Conservation (phyloP, 2,329 filamentous ascomycete species). For the Beauveria sp. region DNA sequence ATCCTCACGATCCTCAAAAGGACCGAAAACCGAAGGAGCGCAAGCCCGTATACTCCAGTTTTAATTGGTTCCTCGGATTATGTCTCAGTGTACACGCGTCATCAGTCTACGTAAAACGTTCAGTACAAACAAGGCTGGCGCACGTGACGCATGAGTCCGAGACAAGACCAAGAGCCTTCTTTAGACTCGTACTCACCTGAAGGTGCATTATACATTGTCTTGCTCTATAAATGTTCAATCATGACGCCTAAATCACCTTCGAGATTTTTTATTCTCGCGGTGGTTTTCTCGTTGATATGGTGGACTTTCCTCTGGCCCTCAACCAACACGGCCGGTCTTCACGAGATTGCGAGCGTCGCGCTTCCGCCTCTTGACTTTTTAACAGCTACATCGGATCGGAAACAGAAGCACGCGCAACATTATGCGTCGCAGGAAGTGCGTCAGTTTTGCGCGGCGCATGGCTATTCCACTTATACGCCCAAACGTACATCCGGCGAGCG, state of each 20-base stretch:
- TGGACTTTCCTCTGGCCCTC: background rate
- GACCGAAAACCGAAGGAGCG: no score
- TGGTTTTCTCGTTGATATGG: background rate
- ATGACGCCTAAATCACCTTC: slow-evolving; percentile 1
- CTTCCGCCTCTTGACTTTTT: slow-evolving; percentile 10
- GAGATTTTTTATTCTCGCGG: background rate
- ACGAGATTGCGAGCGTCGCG: background rate
- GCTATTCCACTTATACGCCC: slow-evolving; percentile 24
- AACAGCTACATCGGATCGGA: slow-evolving; percentile 1
- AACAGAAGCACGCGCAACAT: slow-evolving; percentile 15
- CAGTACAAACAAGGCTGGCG: background rate
- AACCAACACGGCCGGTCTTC: background rate
- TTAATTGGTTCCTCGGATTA: background rate
- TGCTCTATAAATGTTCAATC: background rate
- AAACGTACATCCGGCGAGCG: slow-evolving; percentile 18
- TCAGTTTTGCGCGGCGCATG: slow-evolving; percentile 25
- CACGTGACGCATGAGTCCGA: background rate
- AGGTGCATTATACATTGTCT: background rate
- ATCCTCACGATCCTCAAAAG: no score
- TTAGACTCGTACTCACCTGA: no score
- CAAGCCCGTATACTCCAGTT: no score
- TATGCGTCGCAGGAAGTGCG: slow-evolving; percentile 23
- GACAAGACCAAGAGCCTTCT: no score
- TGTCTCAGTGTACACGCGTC: background rate
- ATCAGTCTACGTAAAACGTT: background rate